These are phyloP conservation scores for Zygoascus meyerae DNA, from an alignment of 1,139 yeast genomes.

Conservation along the genomic window DNA sequence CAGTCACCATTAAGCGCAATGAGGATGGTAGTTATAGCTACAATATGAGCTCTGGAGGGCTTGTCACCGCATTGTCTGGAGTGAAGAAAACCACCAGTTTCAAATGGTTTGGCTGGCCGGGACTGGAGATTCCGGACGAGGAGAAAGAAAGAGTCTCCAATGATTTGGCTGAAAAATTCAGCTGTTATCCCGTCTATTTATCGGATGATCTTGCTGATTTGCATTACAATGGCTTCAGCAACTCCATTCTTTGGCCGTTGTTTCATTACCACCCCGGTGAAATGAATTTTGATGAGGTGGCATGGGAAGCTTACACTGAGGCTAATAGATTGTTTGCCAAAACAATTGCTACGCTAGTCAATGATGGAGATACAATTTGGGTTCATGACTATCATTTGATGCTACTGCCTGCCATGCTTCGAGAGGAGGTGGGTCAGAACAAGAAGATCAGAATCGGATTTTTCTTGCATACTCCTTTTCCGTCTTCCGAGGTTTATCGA, in stretches of 20 bases:
- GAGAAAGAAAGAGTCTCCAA: conserved; percentile 64
- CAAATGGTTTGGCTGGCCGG: conserved; percentile 99
- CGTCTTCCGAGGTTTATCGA: conserved; percentile 91
- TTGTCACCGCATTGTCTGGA: conserved; percentile 93
- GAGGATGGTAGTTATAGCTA: conserved; percentile 64
- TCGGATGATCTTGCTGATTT: conserved; percentile 87
- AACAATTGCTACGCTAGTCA: conserved; percentile 61
- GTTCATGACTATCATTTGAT: conserved; percentile 96
- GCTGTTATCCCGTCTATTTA: conserved; percentile 84
- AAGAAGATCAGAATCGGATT: conserved; percentile 77
- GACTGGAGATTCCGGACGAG: conserved; percentile 68
- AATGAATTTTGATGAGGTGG: conserved; percentile 94
- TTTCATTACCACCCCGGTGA: conserved; percentile 99
- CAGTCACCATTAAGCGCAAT: conserved; percentile 75
- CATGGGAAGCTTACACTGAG: conserved; percentile 97
- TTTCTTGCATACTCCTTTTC: conserved; percentile 97
- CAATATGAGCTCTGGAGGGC: conserved; percentile 93
- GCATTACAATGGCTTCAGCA: conserved; percentile 94
- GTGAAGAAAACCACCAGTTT: conserved; percentile 77
- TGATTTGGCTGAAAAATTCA: conserved; percentile 71
- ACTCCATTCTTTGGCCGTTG: conserved; percentile 91
- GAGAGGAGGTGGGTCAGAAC: conserved; percentile 51
- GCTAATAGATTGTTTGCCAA: conserved; percentile 83
- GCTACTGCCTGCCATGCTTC: conserved; percentile 87
- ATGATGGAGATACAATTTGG: conserved; percentile 90